phyloP scores from a whole-genome alignment of 1,284 basidiomycete species.

The Tilletia horrida region DNA sequence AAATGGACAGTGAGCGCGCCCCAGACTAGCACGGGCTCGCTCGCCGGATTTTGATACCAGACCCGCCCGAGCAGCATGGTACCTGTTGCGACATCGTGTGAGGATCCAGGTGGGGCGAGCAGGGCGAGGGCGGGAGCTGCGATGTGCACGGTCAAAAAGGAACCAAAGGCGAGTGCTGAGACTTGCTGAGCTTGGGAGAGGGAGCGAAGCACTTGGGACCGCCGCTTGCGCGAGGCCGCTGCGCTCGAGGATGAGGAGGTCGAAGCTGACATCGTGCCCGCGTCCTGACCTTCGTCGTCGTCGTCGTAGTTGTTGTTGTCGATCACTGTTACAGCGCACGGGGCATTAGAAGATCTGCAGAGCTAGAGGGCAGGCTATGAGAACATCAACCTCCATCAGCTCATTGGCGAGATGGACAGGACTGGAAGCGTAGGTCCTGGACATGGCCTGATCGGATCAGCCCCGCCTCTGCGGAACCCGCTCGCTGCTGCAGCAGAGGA shows the following conservation, averaged over 20 bases:
- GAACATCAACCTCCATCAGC: too few relatives aligned
- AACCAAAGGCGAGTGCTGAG: constrained; percentile 14
- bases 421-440: too few relatives aligned
- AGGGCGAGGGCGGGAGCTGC: constrained; percentile 31
- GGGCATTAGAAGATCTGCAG: neutral
- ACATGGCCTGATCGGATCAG: neutral
- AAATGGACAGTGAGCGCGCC: constrained; percentile 32
- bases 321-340: neutral
- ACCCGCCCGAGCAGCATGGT: constrained; percentile 44
- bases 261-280: neutral
- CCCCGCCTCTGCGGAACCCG: neutral
- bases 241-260: neutral
- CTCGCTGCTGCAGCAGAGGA: neutral
- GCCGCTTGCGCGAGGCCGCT: neutral
- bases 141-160: constrained; percentile 27
- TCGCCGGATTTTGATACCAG: constrained; percentile 39
- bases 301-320: neutral
- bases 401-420: too few relatives aligned
- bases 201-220: constrained; percentile 1
- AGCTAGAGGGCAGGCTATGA: too few relatives aligned
- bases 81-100: constrained; percentile 19
- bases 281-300: neutral
- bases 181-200: constrained; percentile 13
- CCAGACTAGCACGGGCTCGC: constrained; percentile 44
- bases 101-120: constrained; percentile 18